Percentiles rank a stretch among this genome's conserved stretches.
These are phyloP conservation scores for Yarrowia galli DNA, from an alignment of 1,139 yeast genomes.

Conservation along the genomic window DNA sequence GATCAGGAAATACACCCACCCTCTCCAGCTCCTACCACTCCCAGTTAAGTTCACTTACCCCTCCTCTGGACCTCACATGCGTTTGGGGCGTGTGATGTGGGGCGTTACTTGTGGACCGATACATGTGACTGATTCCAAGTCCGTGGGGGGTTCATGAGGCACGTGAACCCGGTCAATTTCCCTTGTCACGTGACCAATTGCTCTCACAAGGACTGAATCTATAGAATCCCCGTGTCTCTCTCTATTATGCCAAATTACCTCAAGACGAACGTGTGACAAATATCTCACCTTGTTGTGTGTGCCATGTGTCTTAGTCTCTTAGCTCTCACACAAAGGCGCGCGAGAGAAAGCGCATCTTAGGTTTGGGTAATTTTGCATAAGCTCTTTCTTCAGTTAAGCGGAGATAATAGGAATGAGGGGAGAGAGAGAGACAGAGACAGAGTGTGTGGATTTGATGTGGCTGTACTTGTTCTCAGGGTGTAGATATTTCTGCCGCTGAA, in stretches of 20 bases:
- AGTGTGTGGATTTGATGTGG: background rate
- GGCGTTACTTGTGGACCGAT: conserved; percentile 4
- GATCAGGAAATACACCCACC: no score
- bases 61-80: conserved; percentile 23
- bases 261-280: conserved; percentile 32
- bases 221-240: no score
- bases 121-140: conserved; percentile 9
- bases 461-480: background rate
- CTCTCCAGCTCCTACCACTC: background rate
- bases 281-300: conserved; percentile 21
- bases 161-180: no score
- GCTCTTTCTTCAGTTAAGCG: conserved; percentile 32
- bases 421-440: no score
- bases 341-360: background rate
- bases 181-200: no score
- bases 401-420: conserved; percentile 30
- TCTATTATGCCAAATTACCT: conserved; percentile 33
- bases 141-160: no score
- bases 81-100: conserved; percentile 26
- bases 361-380: conserved; percentile 27
- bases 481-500: background rate
- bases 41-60: conserved; percentile 1
- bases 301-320: no score
- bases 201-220: no score
- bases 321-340: conserved; percentile 13